These are phyloP conservation scores for Fibroporia radiculosa DNA, from an alignment of 768 basidiomycete genomes.

Conservation along the genomic window DNA sequence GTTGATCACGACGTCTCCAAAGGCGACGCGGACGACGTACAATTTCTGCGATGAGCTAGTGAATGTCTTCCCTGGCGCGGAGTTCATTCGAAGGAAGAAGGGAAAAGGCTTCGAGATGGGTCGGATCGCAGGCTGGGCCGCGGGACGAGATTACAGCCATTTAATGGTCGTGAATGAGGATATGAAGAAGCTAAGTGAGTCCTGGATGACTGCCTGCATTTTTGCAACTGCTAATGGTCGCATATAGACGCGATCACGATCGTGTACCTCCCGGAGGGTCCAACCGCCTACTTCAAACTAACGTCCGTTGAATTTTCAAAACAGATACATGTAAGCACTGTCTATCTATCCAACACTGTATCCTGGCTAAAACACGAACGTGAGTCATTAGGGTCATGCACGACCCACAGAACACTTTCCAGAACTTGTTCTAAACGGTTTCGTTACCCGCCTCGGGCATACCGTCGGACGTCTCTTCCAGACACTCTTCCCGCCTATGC, in stretches of 20 bases:
- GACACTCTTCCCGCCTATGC: conserved; percentile 89
- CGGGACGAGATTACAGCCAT: conserved; percentile 80
- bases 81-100: conserved; percentile 80
- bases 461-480: conserved; percentile 94
- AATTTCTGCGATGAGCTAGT: conserved; percentile 90
- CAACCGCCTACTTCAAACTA: conserved; percentile 93
- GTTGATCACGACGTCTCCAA: conserved; percentile 84
- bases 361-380: too few species aligned
- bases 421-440: conserved; percentile 91
- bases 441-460: conserved; percentile 90
- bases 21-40: conserved; percentile 83
- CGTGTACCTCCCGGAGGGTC: conserved; percentile 84
- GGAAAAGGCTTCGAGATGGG: conserved; percentile 90
- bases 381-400: conserved; percentile 67
- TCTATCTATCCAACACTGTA: not conserved
- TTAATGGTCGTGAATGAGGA: conserved; percentile 94
- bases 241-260: conserved; percentile 83
- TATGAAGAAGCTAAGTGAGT: conserved; percentile 85
- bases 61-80: conserved; percentile 85
- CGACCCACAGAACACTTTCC: conserved; percentile 88
- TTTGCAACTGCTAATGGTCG: not conserved
- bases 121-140: conserved; percentile 88
- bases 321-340: conserved; percentile 48
- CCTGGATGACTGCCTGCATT: not conserved
- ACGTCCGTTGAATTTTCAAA: conserved; percentile 81